Conservation (phyloP, 257 asterid species). For the Gentiana macrophylla region DNA sequence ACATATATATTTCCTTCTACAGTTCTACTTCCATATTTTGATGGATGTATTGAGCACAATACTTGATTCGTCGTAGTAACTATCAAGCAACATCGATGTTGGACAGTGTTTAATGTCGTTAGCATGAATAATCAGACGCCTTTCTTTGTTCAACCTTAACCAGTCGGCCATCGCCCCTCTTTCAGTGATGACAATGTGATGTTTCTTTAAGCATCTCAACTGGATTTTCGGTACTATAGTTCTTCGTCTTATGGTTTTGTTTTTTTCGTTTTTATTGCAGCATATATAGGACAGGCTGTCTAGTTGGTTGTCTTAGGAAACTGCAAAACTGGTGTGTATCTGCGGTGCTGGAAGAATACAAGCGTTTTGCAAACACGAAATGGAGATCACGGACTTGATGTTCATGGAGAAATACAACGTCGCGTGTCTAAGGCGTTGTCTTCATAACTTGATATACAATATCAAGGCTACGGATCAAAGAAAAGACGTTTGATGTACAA, state of each 20-base stretch:
- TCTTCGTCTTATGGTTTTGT: background rate
- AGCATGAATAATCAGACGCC: no score
- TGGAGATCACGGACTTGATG: conserved; percentile 29
- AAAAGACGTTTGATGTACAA: conserved; percentile 31
- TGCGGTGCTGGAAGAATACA: conserved; percentile 35
- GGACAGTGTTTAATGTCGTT: no score
- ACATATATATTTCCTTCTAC: no score
- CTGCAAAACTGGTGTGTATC: conserved; percentile 40
- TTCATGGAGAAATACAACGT: conserved; percentile 31
- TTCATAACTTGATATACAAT: conserved; percentile 35
- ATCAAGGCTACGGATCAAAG: conserved; percentile 28
- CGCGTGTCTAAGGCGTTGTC: conserved; percentile 25
- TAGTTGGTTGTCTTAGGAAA: conserved; percentile 39
- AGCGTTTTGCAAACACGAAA: conserved; percentile 26
- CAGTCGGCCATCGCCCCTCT: no score
- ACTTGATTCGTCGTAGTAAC: no score
- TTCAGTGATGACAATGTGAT: no score
- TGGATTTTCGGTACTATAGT: background rate
- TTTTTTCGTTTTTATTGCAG: conserved; percentile 11
- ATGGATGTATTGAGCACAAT: no score
- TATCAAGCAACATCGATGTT: no score
- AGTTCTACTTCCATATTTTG: no score
- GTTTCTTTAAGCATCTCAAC: no score
- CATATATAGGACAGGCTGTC: conserved; percentile 36
- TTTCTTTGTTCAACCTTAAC: no score